These are phyloP conservation scores for Endocarpon pusillum DNA, from an alignment of 495 filamentous ascomycete genomes.

Conservation along the genomic window DNA sequence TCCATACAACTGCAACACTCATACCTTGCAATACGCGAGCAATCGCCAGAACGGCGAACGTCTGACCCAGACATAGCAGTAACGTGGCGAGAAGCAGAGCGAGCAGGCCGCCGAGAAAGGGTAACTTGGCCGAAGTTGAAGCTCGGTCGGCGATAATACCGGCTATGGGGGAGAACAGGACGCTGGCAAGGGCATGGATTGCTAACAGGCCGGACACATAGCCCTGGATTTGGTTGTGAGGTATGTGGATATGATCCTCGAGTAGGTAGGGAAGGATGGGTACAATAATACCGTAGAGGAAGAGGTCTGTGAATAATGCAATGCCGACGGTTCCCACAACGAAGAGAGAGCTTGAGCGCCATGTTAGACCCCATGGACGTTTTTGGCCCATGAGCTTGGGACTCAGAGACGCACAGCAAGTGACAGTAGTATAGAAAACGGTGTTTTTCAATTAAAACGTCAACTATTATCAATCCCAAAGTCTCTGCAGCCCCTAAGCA, in stretches of 20 bases:
- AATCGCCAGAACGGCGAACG: conserved; percentile 30
- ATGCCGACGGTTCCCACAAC: neutral
- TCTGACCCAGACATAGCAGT: conserved; percentile 35
- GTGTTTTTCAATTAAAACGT: no score
- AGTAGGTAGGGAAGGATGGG: conserved; percentile 15
- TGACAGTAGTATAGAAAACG: no score
- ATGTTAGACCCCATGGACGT: neutral
- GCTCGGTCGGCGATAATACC: neutral
- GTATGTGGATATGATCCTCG: conserved; percentile 6
- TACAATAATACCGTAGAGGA: conserved; percentile 17
- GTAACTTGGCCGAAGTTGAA: neutral
- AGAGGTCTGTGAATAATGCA: conserved; percentile 10
- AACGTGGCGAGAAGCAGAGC: conserved; percentile 24
- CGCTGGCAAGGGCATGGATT: conserved; percentile 2
- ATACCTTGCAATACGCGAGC: conserved; percentile 47
- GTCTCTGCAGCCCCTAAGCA: no score
- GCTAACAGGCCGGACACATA: conserved; percentile 6
- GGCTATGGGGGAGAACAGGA: conserved; percentile 1
- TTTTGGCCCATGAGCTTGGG: no score
- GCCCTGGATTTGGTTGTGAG: conserved; percentile 5
- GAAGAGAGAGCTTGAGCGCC: conserved; percentile 1
- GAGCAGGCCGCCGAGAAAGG: neutral
- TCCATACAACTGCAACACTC: conserved; percentile 45
- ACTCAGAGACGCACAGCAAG: no score
- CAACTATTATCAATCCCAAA: no score